A percentile compares a stretch with the other conserved stretches of the same genome.
Evolutionary conservation across 805 yeast genomes (phyloP).

Genomic region (Nakazawaea pomicola): DNA sequence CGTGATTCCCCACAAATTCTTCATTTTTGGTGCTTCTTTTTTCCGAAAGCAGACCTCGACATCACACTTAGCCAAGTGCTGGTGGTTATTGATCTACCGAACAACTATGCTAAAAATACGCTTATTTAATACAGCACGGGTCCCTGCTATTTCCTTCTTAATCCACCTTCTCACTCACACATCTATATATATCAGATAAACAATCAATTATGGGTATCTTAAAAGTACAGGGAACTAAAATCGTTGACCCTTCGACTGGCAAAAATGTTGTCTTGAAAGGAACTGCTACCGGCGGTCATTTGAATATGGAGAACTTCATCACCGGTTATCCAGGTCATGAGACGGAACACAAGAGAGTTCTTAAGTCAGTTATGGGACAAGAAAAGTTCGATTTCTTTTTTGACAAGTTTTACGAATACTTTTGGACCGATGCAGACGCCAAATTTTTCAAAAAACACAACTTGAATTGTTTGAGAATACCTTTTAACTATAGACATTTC

Average conservation of each 20-base stretch:
- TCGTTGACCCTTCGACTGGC: conserved; percentile 35
- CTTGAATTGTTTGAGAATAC: conserved; percentile 43
- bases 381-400: conserved; percentile 45
- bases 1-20: too few species aligned
- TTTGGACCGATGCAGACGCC: conserved; percentile 49
- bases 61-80: too few species aligned
- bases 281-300: conserved; percentile 44
- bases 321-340: conserved; percentile 53
- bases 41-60: too few species aligned
- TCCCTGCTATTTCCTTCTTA: too few species aligned
- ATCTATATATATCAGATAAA: too few species aligned
- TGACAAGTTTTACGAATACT: conserved; percentile 47
- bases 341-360: conserved; percentile 40
- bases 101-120: too few species aligned
- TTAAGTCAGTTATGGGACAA: conserved; percentile 35
- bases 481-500: conserved; percentile 49
- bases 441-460: conserved; percentile 36
- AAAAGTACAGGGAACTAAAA: conserved; percentile 40
- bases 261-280: conserved; percentile 39
- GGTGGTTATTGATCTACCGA: too few species aligned
- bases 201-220: conserved; percentile 21
- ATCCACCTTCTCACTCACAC: too few species aligned
- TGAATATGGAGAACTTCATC: conserved; percentile 53
- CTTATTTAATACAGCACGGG: too few species aligned
- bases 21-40: too few species aligned